A percentile compares a stretch with the other conserved stretches of the same genome.
phyloP scores from a whole-genome alignment of 345 rosid genomes.

The Populus euphratica region DNA sequence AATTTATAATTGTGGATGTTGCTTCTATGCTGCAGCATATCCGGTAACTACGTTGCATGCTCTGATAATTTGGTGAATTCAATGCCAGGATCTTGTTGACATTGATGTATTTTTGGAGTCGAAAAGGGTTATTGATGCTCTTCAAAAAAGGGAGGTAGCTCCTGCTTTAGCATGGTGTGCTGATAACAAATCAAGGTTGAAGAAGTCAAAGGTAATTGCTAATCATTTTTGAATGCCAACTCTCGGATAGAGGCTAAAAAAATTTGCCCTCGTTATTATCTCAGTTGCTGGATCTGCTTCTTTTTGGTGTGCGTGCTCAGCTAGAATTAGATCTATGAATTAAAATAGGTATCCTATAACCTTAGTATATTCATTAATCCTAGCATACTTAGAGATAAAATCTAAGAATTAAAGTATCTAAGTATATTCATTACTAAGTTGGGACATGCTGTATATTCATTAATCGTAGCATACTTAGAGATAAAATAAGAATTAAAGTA shows the following conservation, averaged over 20 bases:
- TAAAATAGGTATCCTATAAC: background rate
- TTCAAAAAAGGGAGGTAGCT: constrained; percentile 69
- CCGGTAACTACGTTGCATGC: no score
- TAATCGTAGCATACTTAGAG: no score
- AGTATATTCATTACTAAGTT: background rate
- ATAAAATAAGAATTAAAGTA: no score
- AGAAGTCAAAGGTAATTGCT: constrained; percentile 71
- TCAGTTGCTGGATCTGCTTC: background rate
- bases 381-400: no score
- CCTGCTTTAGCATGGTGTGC: constrained; percentile 91
- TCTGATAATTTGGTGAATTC: background rate
- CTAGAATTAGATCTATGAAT: background rate
- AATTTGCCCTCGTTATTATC: background rate
- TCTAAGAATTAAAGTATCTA: no score
- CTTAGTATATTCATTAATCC: background rate
- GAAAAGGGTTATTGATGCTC: constrained; percentile 80
- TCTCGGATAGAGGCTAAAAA: background rate
- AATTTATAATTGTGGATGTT: constrained; percentile 7
- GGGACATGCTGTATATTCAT: background rate
- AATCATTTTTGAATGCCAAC: background rate
- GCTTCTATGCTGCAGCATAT: background rate
- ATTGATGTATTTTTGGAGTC: constrained; percentile 89
- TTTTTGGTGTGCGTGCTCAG: background rate
- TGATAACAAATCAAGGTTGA: constrained; percentile 85
- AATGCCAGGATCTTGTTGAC: constrained; percentile 83